Conservation (phyloP, 139 green algal genomes). For the Chlamydomonas incerta region DNA sequence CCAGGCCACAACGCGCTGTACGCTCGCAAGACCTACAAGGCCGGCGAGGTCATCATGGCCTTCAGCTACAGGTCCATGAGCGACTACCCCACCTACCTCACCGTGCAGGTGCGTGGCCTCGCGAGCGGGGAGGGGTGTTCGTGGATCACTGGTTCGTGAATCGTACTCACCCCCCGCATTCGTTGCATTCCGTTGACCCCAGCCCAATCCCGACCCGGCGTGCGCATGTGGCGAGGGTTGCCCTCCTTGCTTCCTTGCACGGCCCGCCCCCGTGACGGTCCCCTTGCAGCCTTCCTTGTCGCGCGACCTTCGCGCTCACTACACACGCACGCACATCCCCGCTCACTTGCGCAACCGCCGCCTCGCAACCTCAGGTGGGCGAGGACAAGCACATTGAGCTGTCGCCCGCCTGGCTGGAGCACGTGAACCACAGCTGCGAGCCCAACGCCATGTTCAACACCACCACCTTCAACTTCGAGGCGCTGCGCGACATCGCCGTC, state of each 20-base stretch:
- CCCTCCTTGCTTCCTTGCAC: no score
- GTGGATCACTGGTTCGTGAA: not conserved
- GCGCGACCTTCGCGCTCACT: no score
- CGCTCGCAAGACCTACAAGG: not conserved
- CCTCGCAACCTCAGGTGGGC: not conserved
- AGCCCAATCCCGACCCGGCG: no score
- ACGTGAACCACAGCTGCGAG: slow-evolving; percentile 18
- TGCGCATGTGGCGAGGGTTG: no score
- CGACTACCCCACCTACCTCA: not conserved
- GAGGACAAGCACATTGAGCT: slow-evolving; percentile 12
- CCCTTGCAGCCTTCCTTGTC: no score
- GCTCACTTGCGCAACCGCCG: not conserved
- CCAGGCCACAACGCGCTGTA: slow-evolving; percentile 4
- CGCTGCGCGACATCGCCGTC: not conserved
- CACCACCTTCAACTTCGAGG: not conserved
- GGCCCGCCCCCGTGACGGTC: no score
- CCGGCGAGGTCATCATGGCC: not conserved
- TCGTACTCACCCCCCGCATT: not conserved
- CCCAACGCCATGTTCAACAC: slow-evolving; percentile 19
- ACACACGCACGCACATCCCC: not conserved
- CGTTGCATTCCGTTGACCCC: no score
- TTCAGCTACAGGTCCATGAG: not conserved
- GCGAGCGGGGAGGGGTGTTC: no score
- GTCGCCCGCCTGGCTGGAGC: not conserved
- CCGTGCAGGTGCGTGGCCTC: not conserved